Percentiles rank a stretch among this genome's conserved stretches.
phyloP scores from a whole-genome alignment of 352 stramenopile genomes.

The Globisporangium cederbergense region DNA sequence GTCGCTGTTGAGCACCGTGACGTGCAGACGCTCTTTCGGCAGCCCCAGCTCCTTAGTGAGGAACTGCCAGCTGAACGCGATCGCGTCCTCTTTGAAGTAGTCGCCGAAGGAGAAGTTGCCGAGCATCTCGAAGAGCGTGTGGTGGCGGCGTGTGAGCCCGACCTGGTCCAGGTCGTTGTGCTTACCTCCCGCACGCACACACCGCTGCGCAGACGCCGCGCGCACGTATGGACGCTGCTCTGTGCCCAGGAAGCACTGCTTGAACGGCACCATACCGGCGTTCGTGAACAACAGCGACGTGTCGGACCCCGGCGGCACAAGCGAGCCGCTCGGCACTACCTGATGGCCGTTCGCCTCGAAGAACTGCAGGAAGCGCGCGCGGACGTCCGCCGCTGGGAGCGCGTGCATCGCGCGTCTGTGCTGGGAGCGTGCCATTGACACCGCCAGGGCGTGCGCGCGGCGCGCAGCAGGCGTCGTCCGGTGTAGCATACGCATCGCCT shows the following conservation, averaged over 20 bases:
- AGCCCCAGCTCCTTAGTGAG: constrained; percentile 88
- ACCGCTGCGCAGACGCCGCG: constrained; percentile 95
- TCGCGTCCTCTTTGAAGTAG: constrained; percentile 98
- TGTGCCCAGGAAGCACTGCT: constrained; percentile 89
- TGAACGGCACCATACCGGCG: constrained; percentile 96
- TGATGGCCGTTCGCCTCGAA: constrained; percentile 59
- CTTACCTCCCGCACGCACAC: constrained; percentile 96
- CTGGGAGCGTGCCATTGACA: not conserved
- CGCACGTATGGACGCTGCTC: constrained; percentile 81
- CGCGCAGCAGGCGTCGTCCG: not conserved
- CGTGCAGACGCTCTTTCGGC: constrained; percentile 50
- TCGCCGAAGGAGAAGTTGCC: constrained; percentile 98
- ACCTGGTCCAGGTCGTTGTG: constrained; percentile 99
- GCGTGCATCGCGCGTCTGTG: constrained; percentile 33
- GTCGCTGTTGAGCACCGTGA: constrained; percentile 68
- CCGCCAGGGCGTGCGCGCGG: not conserved
- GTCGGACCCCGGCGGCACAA: constrained; percentile 86
- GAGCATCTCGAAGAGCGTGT: constrained; percentile 99
- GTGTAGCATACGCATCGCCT: constrained; percentile 8
- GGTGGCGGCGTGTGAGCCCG: constrained; percentile 95
- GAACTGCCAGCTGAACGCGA: constrained; percentile 93
- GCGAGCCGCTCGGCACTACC: constrained; percentile 61
- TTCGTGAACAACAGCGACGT: constrained; percentile 96
- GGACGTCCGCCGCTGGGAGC: constrained; percentile 39
- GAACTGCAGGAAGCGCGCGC: constrained; percentile 59